Base-by-base conservation (phyloP, 352 stramenopile genomes). In the Phytophthora pluvialis region DNA sequence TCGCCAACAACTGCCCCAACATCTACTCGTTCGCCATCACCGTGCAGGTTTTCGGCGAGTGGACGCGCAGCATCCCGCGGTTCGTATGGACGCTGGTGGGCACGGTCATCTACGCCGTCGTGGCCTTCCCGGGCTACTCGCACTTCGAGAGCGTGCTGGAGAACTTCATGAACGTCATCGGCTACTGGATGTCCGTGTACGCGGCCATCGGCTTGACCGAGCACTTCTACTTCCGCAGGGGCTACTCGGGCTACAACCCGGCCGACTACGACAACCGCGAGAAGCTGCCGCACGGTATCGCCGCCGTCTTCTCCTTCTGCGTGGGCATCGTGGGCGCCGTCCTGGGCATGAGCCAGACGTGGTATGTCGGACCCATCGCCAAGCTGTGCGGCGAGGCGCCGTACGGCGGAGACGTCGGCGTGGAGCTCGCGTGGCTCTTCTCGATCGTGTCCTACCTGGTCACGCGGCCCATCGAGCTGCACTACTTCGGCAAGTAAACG, bases 121-220 rank as follows among this genome's bases (percentile, higher is more conserved):
- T 82, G 10, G 74, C 74, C 12, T 69, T 82, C 36, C 63, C 67
- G 0, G 71, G 71, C 26, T 82, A 80, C 64, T 67, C 60, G 33
- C 60, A 82, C 54, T 82, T 82, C 15, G 74, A 82, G 48, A 45
- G 43, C 36, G 67, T 82, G 40, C 61, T 82, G 12, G 64, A 82
- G 29, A 82, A 82, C 64, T 82, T 82, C 33, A 82, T 82, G 74
- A 82, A 80, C 67, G 44, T 82, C 71, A 83, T 83, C 66, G 71
- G 57, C 54, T 83, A 83, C 61, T 83, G 75, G 75, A 59, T 77
- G 40, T 74, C 75, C 9, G 52, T 74, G 45, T 83, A 83, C 65
- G 61, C 75, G 4, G 52, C 71, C 5, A 67, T 83, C 44, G 60
- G 56, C 4, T 29, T 83, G 16, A 72, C 60, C 1, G 75, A 83